Percentiles rank a stretch among this genome's conserved stretches.
Evolutionary conservation across 2,329 filamentous ascomycete species (phyloP).

Genomic region (Clonostachys solani): DNA sequence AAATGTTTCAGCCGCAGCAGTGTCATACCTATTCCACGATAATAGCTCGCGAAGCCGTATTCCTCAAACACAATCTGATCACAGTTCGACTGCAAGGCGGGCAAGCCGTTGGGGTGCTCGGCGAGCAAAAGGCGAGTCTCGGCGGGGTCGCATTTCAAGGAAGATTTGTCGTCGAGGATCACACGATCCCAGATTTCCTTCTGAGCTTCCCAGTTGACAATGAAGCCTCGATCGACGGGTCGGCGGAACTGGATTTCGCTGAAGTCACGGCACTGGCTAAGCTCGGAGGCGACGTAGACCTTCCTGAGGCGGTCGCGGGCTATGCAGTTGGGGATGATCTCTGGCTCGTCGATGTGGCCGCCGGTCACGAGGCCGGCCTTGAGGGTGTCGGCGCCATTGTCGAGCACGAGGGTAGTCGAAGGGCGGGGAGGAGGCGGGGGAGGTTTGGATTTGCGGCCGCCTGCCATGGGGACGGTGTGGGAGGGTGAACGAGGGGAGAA

Average conservation of each 20-base stretch:
- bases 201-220: slow-evolving; percentile 95
- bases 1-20: not conserved
- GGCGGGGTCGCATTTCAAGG: slow-evolving; percentile 65
- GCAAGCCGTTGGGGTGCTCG: slow-evolving; percentile 80
- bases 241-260: slow-evolving; percentile 83
- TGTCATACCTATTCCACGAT: slow-evolving; percentile 62
- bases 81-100: slow-evolving; percentile 78
- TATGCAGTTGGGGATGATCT: slow-evolving; percentile 81
- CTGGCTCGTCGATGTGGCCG: slow-evolving; percentile 48
- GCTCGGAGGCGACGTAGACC: slow-evolving; percentile 74
- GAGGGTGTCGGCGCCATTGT: slow-evolving; percentile 88
- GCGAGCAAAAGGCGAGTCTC: slow-evolving; percentile 82
- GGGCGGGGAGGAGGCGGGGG: slow-evolving; percentile 51
- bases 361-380: slow-evolving; percentile 76
- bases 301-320: slow-evolving; percentile 76
- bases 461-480: slow-evolving; percentile 26
- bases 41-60: slow-evolving; percentile 87
- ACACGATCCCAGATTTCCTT: slow-evolving; percentile 94
- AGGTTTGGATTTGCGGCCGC: slow-evolving; percentile 38
- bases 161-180: slow-evolving; percentile 69
- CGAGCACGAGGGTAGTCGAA: slow-evolving; percentile 73
- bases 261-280: slow-evolving; percentile 79
- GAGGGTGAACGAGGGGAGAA: not conserved
- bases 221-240: slow-evolving; percentile 89
- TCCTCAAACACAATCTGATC: slow-evolving; percentile 98